Base-by-base conservation (phyloP, 805 yeast genomes). In the Grigorovia yakushimaensis region DNA sequence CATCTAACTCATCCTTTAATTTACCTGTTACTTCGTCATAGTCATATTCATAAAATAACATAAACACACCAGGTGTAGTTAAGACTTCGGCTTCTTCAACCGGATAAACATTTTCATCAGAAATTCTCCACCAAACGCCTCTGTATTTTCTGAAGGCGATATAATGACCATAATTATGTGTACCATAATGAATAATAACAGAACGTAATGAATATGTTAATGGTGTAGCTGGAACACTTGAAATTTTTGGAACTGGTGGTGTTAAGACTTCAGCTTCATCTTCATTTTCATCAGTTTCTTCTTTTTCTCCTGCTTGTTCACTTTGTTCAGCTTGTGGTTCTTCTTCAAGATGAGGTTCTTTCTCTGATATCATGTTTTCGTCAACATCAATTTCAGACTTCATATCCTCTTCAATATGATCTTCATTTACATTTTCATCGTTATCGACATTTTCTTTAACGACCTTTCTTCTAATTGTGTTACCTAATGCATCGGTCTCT, bases 81-180 rank as follows among this genome's bases (percentile, higher is more conserved):
- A 87, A 67, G 1, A 88, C 97, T 60, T 89, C 95, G 2, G 76
- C 75, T 60, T 87, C 95, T 11, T 80, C 76, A 3, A 87, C 88
- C 30, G 85, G 74, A 50, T 87, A 79, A 2, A 89, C 95, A 2
- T 81, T 79, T 60, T 88, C 95, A 65, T 93, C 98, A 56, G 93
- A 83, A 18, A 89, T 82, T 61, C 96, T 77, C 95, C 96, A 89
- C 98, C 98, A 91, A 10, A 79, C 73, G 2, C 89, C 93, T 54
- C 95, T 76, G 49, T 70, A 75, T 58, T 79, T 82, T 59, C 97
- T 78, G 68, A 77, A 91, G 39, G 94, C 88, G 51, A 91, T 85
- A 61, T 91, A 91, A 65, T 91, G 98, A n/a, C 98, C 98, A 62
- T 88, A 93, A 57, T 91, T 88, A 57, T 93, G 97, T 1, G 96